Evolutionary conservation across 306 rosid species (phyloP).

Genomic region (Herpetospermum pedunculosum): DNA sequence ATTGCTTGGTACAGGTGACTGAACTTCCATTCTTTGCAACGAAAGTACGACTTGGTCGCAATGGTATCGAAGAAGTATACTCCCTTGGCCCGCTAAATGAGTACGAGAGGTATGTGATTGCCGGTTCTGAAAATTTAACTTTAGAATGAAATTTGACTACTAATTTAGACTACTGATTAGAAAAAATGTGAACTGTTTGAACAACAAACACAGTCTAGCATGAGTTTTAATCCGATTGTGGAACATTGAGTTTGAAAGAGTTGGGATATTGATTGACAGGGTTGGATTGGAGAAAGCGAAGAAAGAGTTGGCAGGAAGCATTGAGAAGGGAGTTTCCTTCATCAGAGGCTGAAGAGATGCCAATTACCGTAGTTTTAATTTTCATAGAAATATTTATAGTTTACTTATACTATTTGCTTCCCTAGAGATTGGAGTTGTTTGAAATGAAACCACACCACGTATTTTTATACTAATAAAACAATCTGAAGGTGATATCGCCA

Average conservation of each 20-base stretch:
- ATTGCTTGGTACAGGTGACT: not conserved
- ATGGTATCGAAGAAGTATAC: conserved; percentile 5
- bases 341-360: not conserved
- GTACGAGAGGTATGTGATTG: not conserved
- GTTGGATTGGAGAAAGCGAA: conserved; percentile 12
- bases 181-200: not conserved
- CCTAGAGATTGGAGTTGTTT: not conserved
- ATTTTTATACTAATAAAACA: conserved; percentile 1
- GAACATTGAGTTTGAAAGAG: not conserved
- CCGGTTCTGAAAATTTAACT: not conserved
- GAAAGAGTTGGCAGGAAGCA: conserved; percentile 9
- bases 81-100: conserved; percentile 1
- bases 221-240: not conserved
- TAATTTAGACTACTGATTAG: not conserved
- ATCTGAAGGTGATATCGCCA: not conserved
- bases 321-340: conserved; percentile 11
- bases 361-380: not conserved
- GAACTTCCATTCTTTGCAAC: conserved; percentile 9
- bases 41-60: conserved; percentile 6
- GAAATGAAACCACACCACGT: not conserved
- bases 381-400: not conserved
- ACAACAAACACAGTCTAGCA: not conserved
- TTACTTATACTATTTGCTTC: not conserved
- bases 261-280: conserved; percentile 8
- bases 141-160: not conserved